Conservation (phyloP, 345 rosid genomes). For the Jatropha curcas region DNA sequence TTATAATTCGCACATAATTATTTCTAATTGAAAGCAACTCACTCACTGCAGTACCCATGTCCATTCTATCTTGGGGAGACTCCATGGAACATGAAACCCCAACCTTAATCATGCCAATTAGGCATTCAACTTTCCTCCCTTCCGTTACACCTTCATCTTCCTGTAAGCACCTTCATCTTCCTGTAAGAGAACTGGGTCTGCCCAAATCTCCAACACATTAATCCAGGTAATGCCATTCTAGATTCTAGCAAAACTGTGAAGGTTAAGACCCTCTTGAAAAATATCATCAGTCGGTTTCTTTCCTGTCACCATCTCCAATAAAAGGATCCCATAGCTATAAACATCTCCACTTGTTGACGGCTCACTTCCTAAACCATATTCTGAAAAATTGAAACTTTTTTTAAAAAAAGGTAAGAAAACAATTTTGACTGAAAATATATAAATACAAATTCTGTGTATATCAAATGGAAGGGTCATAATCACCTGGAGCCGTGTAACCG, state of each 20-base stretch:
- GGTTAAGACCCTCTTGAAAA: conserved; percentile 8
- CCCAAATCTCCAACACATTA: conserved; percentile 11
- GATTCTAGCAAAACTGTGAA: conserved; percentile 10
- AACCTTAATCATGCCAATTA: neutral
- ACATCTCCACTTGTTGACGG: conserved; percentile 23
- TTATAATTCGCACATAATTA: too few species aligned
- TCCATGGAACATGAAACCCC: conserved; percentile 15
- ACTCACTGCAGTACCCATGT: neutral
- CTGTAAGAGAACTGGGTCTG: conserved; percentile 6
- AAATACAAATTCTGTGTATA: too few species aligned
- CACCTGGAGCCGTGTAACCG: conserved; percentile 54
- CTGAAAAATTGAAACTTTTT: neutral
- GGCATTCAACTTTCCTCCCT: neutral
- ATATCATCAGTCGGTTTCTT: conserved; percentile 20
- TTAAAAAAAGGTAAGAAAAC: too few species aligned
- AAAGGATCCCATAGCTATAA: conserved; percentile 28
- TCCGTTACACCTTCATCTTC: neutral
- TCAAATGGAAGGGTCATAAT: too few species aligned
- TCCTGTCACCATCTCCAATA: conserved; percentile 28
- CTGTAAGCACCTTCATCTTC: too few species aligned
- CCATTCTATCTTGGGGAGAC: conserved; percentile 6
- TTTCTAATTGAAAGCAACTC: neutral
- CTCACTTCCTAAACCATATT: conserved; percentile 27
- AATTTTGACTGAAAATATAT: too few species aligned
- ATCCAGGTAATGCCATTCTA: conserved; percentile 19